These are phyloP conservation scores for Harringtonia lauricola DNA, from an alignment of 2,329 filamentous ascomycete species.

Conservation along the genomic window DNA sequence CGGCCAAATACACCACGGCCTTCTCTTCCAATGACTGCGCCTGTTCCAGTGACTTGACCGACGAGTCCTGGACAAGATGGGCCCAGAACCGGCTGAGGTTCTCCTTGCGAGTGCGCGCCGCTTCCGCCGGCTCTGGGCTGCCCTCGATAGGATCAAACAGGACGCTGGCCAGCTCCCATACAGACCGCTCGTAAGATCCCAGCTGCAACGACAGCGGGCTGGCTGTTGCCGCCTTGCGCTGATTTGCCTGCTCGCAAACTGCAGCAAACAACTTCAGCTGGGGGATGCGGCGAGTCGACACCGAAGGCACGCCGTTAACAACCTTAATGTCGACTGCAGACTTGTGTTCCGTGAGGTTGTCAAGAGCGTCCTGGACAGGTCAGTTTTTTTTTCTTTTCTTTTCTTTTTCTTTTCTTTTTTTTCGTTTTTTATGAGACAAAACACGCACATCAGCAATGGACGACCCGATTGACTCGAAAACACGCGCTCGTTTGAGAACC, in stretches of 20 bases:
- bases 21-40: slow-evolving; percentile 66
- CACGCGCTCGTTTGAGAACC: slow-evolving; percentile 12
- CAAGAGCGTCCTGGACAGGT: slow-evolving; percentile 23
- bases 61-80: slow-evolving; percentile 49
- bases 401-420: slow-evolving; percentile 1
- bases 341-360: slow-evolving; percentile 32
- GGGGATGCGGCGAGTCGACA: slow-evolving; percentile 32
- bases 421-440: neutral
- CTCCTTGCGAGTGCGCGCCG: slow-evolving; percentile 39
- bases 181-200: slow-evolving; percentile 52
- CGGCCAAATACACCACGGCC: slow-evolving; percentile 69
- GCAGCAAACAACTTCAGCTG: slow-evolving; percentile 30
- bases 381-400: slow-evolving; percentile 3
- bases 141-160: slow-evolving; percentile 64
- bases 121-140: slow-evolving; percentile 25
- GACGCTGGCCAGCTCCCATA: slow-evolving; percentile 80
- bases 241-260: slow-evolving; percentile 29
- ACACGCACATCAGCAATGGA: slow-evolving; percentile 3
- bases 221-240: slow-evolving; percentile 18
- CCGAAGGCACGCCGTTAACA: slow-evolving; percentile 48
- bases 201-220: slow-evolving; percentile 20
- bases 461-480: slow-evolving; percentile 2
- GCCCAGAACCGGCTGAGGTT: slow-evolving; percentile 59
- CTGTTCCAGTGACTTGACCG: slow-evolving; percentile 38
- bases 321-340: slow-evolving; percentile 41